Base-by-base conservation (phyloP, 2,329 filamentous ascomycete species). In the Penicillium nordicum region DNA sequence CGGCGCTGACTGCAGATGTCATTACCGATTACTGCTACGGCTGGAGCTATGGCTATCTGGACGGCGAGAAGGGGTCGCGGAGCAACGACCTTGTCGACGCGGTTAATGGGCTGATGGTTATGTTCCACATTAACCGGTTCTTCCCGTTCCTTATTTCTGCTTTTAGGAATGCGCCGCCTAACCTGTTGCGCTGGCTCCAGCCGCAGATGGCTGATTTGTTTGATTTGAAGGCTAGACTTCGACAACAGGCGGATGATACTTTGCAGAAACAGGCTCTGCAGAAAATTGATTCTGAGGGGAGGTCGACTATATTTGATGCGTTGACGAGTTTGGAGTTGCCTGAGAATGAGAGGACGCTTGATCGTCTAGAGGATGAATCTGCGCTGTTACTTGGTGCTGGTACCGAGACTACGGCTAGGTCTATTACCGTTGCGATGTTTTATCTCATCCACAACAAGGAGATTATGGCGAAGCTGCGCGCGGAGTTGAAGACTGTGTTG, bases 21-120 rank as follows among this genome's bases (percentile, higher is more conserved):
- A 74, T 75, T 49, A 71, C 68, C 0, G 62, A 74, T 18, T 77
- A 77, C 50, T 68, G 65, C 18, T 77, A 75, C 38, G 76, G 69
- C 12, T 67, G 66, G 58, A 69, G 61, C 47, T 66, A 67, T 30
- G 61, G 69, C 18, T 71, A 68, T 7, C 64, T 76, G 1, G 67
- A 71, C 1, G 50, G 66, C 10, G 64, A 65, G 5, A 60, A 67
- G 21, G 66, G 50, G 34, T 60, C 46, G 47, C 63, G 50, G 46
- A 66, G 63, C 52, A 68, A 59, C 52, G 63, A 71, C 9, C 57
- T 67, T 2, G 60, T 63, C 5, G 63, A 69, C 1, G 63, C 63
- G 0, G 62, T 66, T 0, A 60, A 61, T 1, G 69, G 68, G 2
- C 55, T 68, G 9, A 62, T 71, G 56, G 57, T 38, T 46, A 69